Percentiles rank a stretch among this genome's conserved stretches.
These are phyloP conservation scores for Rhodocollybia butyracea DNA, from an alignment of 768 basidiomycete species.

Conservation along the genomic window DNA sequence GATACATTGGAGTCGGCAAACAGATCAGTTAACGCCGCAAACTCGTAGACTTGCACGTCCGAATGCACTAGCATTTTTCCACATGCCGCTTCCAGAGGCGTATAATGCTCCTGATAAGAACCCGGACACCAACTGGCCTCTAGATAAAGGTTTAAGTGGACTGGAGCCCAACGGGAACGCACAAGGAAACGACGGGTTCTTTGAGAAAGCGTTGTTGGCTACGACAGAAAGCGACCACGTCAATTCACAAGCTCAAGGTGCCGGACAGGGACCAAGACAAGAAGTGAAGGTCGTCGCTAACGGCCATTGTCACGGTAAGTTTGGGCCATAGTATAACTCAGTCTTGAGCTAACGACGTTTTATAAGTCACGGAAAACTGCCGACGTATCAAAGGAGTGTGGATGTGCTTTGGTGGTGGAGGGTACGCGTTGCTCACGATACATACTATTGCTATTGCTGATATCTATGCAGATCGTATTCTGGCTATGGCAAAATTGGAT, in stretches of 20 bases:
- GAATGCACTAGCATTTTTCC: conserved; percentile 97
- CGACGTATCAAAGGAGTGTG: conserved; percentile 82
- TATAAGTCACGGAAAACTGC: conserved; percentile 85
- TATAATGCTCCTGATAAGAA: conserved; percentile 70
- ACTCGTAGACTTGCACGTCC: conserved; percentile 75
- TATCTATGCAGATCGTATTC: conserved; percentile 61
- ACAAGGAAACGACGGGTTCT: conserved; percentile 77
- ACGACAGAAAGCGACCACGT: conserved; percentile 70
- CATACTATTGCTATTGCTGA: not conserved
- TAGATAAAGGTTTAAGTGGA: conserved; percentile 68
- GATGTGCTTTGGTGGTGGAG: conserved; percentile 89
- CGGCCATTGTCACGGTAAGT: conserved; percentile 84
- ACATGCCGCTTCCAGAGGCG: conserved; percentile 87
- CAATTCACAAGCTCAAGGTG: conserved; percentile 27
- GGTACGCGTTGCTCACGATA: conserved; percentile 39
- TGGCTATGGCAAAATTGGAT: conserved; percentile 78
- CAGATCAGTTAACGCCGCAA: conserved; percentile 55
- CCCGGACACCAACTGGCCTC: conserved; percentile 48
- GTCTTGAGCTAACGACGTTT: conserved; percentile 12
- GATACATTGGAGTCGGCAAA: conserved; percentile 59
- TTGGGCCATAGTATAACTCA: not conserved
- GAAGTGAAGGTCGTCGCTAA: conserved; percentile 90
- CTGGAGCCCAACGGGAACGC: conserved; percentile 60
- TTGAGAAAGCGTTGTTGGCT: conserved; percentile 73
- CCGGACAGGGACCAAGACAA: conserved; percentile 22